phyloP scores from a whole-genome alignment of 2,329 filamentous ascomycete species.

The Grosmannia huntii region DNA sequence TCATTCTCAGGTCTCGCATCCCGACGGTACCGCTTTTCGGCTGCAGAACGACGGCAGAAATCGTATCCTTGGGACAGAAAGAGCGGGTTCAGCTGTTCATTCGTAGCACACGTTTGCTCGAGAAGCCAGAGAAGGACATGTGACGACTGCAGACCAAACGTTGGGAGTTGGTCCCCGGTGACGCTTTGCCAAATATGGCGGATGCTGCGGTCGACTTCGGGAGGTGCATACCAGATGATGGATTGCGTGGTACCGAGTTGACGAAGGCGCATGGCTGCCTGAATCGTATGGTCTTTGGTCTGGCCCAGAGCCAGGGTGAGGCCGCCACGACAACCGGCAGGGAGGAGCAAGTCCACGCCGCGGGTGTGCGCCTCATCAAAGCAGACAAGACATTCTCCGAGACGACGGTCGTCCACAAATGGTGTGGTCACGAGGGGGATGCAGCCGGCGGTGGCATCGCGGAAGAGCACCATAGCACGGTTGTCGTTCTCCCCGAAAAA shows the following conservation, averaged over 20 bases:
- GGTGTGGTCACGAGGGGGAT: conserved; percentile 1
- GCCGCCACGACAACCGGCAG: conserved; percentile 30
- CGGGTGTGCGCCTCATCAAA: conserved; percentile 49
- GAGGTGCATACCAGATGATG: conserved; percentile 41
- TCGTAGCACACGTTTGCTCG: conserved; percentile 46
- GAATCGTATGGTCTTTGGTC: conserved; percentile 48
- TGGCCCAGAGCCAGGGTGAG: conserved; percentile 43
- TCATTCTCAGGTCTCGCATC: not conserved
- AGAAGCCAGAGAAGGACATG: conserved; percentile 44
- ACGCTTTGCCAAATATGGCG: conserved; percentile 27
- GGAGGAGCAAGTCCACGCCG: conserved; percentile 47
- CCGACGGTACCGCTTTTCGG: conserved; percentile 2
- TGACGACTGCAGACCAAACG: conserved; percentile 23
- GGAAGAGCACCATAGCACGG: conserved; percentile 4
- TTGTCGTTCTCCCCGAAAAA: conserved; percentile 29
- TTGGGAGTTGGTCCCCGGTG: not conserved
- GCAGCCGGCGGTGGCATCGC: not conserved
- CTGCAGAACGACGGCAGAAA: conserved; percentile 37
- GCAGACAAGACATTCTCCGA: conserved; percentile 39
- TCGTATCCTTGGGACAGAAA: conserved; percentile 48
- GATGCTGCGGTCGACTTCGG: conserved; percentile 50
- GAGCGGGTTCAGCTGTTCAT: conserved; percentile 44
- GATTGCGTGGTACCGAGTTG: conserved; percentile 44
- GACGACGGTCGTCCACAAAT: conserved; percentile 18
- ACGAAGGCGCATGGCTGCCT: conserved; percentile 55